Conservation (phyloP, 495 filamentous ascomycete genomes). For the Polyplosphaeria fusca region DNA sequence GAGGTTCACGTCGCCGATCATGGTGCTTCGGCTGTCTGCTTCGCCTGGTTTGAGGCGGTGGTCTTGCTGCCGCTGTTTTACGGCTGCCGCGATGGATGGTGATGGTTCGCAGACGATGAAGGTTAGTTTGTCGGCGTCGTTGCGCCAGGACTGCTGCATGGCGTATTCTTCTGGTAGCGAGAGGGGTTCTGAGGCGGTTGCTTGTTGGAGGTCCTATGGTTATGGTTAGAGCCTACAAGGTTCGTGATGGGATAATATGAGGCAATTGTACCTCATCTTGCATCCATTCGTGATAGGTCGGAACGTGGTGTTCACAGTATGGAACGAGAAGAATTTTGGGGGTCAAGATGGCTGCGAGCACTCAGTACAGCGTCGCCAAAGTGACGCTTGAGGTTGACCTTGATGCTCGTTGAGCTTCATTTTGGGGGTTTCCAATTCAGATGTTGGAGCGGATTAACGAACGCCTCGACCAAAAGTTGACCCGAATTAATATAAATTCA, state of each 20-base stretch:
- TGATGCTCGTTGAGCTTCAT: conserved; percentile 32
- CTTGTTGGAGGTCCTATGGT: conserved; percentile 68
- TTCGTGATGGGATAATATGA: too few relatives aligned
- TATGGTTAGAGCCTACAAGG: neutral
- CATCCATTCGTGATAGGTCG: conserved; percentile 86
- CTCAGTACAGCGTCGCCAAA: neutral
- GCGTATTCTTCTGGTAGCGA: conserved; percentile 74
- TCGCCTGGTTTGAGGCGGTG: conserved; percentile 29
- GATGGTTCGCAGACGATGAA: conserved; percentile 58
- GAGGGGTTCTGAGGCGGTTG: conserved; percentile 80
- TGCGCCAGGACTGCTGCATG: conserved; percentile 81
- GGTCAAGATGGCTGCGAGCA: conserved; percentile 60
- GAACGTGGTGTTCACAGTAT: conserved; percentile 77
- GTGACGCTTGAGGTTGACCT: conserved; percentile 12
- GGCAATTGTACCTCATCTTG: conserved; percentile 62
- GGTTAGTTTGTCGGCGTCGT: conserved; percentile 69
- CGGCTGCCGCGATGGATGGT: neutral
- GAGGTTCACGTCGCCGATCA: conserved; percentile 86
- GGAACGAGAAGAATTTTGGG: conserved; percentile 70
- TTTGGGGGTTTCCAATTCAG: neutral
- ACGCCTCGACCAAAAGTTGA: too few relatives aligned
- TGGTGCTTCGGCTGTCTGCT: conserved; percentile 54
- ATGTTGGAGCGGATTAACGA: neutral
- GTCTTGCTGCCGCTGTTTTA: neutral
- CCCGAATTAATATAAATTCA: too few relatives aligned